These are phyloP conservation scores for Xylaria nigripes DNA, from an alignment of 495 filamentous ascomycete genomes.

Conservation along the genomic window DNA sequence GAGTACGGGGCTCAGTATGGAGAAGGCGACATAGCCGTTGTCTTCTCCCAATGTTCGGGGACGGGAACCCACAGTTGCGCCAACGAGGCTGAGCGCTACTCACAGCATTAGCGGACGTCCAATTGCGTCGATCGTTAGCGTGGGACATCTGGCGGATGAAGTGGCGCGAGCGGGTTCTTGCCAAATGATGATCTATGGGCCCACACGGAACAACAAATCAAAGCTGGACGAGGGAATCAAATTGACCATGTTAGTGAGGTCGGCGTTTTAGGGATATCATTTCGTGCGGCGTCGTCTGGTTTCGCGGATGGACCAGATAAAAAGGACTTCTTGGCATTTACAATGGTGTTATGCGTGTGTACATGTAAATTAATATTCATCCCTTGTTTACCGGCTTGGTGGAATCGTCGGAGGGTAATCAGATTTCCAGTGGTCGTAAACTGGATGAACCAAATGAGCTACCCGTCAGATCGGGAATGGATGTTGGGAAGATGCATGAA, in stretches of 20 bases:
- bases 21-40: conserved; percentile 81
- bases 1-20: conserved; percentile 48
- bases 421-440: not conserved
- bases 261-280: conserved; percentile 14
- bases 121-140: conserved; percentile 17
- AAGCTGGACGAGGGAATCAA: not conserved
- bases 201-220: conserved; percentile 4
- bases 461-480: not conserved
- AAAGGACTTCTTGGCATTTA: conserved; percentile 23
- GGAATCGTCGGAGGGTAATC: not conserved
- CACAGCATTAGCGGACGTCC: conserved; percentile 39
- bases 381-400: conserved; percentile 1
- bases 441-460: not conserved
- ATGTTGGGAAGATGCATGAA: not conserved
- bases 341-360: conserved; percentile 24
- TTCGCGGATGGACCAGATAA: conserved; percentile 7
- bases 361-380: not conserved
- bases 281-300: conserved; percentile 1
- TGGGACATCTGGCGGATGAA: not conserved
- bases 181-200: conserved; percentile 18
- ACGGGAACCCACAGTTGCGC: conserved; percentile 55
- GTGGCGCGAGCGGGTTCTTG: conserved; percentile 11
- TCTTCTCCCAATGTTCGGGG: conserved; percentile 63
- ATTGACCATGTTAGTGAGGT: conserved; percentile 1
- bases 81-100: conserved; percentile 47